Percentiles rank a stretch among this genome's conserved stretches.
phyloP scores from a whole-genome alignment of 148 eudicot species.

The Polygonum maritimum region DNA sequence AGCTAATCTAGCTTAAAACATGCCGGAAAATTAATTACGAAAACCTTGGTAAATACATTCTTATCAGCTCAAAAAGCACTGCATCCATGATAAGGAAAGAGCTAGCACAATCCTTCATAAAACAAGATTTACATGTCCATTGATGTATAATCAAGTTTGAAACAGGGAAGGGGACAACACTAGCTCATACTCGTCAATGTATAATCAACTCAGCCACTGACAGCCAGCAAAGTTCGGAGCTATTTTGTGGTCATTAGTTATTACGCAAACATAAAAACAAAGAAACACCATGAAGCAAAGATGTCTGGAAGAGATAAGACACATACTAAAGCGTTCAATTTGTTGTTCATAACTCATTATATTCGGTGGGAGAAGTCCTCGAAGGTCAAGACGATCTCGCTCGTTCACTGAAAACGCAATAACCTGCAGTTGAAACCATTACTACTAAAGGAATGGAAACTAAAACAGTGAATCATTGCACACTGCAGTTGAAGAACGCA shows the following conservation, averaged over 20 bases:
- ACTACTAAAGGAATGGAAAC: neutral
- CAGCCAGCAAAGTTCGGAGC: too few species aligned
- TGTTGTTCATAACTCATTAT: conserved; percentile 79
- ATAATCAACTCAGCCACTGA: conserved; percentile 79
- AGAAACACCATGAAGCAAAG: too few species aligned
- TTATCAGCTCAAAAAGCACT: neutral
- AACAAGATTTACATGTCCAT: too few species aligned
- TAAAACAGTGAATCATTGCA: too few species aligned
- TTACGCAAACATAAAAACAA: too few species aligned
- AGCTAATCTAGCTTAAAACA: neutral
- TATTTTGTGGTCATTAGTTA: too few species aligned
- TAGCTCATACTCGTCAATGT: too few species aligned
- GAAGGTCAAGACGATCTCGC: conserved; percentile 95
- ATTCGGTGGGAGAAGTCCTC: conserved; percentile 96
- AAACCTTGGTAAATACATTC: neutral
- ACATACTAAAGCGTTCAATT: conserved; percentile 85
- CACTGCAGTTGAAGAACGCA: too few species aligned
- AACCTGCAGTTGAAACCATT: conserved; percentile 47
- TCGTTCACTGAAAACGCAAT: conserved; percentile 96
- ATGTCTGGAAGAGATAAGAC: too few species aligned
- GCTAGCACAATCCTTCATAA: too few species aligned
- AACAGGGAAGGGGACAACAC: neutral
- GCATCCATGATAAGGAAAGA: neutral
- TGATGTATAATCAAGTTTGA: too few species aligned
- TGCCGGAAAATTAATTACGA: neutral